Evolutionary conservation across 331 rosid species (phyloP).

Genomic region (Acacia pycnantha): DNA sequence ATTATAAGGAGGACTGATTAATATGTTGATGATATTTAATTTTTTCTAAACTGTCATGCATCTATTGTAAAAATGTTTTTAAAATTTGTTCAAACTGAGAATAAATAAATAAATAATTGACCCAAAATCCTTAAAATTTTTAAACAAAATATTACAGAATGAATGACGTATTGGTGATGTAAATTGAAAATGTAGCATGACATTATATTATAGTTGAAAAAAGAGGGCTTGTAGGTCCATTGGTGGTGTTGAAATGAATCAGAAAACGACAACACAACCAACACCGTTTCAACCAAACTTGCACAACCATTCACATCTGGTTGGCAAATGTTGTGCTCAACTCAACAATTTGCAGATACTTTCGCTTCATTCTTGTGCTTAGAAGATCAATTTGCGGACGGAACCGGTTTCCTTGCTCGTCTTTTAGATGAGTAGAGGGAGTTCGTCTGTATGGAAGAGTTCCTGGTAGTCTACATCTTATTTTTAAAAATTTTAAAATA

Average conservation of each 20-base stretch:
- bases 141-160: background rate
- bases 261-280: background rate
- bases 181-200: background rate
- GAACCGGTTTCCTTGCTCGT: no score
- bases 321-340: background rate
- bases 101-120: no score
- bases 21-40: no score
- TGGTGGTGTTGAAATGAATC: background rate
- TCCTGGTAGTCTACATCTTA: no score
- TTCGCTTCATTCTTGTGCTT: background rate
- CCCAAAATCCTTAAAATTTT: background rate
- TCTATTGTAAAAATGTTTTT: no score
- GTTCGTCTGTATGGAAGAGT: no score
- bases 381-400: background rate
- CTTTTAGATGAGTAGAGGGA: no score
- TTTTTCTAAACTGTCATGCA: background rate
- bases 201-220: background rate
- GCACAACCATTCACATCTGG: background rate
- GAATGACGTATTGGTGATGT: constrained; percentile 34
- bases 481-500: no score
- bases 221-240: background rate
- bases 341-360: background rate
- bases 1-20: no score
- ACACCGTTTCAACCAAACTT: background rate
- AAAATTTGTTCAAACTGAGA: no score